Percentiles rank a stretch among this genome's conserved stretches.
phyloP scores from a whole-genome alignment of 208 protist species.

The Novymonas esmeraldas region DNA sequence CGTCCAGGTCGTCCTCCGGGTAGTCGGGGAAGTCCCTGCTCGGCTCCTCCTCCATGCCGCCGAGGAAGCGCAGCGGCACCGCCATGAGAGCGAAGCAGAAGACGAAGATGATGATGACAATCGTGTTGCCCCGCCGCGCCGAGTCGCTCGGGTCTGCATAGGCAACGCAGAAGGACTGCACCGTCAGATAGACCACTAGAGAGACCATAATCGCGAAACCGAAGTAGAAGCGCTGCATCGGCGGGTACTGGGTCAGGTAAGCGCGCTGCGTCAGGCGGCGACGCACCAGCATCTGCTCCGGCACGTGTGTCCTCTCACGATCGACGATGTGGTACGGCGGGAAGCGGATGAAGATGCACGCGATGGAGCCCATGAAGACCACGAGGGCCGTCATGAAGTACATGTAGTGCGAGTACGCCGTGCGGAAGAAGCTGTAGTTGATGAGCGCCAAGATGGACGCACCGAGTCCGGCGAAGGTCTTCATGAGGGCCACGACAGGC shows the following conservation, averaged over 20 bases:
- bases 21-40: conserved; percentile 33
- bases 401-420: conserved; percentile 51
- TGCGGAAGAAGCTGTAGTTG: conserved; percentile 54
- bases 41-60: conserved; percentile 48
- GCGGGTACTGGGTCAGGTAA: conserved; percentile 62
- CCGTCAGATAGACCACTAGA: conserved; percentile 50
- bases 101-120: conserved; percentile 43
- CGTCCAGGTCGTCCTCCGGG: background rate
- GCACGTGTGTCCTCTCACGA: conserved; percentile 30
- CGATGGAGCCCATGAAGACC: conserved; percentile 31
- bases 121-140: conserved; percentile 35
- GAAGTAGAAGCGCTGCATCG: conserved; percentile 46
- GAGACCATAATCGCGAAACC: conserved; percentile 47
- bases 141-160: conserved; percentile 38
- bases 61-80: conserved; percentile 44
- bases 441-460: conserved; percentile 47
- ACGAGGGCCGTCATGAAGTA: conserved; percentile 50
- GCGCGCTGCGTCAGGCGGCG: conserved; percentile 52
- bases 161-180: conserved; percentile 51
- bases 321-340: conserved; percentile 53
- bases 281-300: conserved; percentile 32
- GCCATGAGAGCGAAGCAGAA: conserved; percentile 33
- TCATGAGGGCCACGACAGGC: conserved; percentile 52
- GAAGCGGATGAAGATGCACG: conserved; percentile 43
- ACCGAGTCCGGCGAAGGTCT: conserved; percentile 56